Evolutionary conservation across 495 filamentous ascomycete genomes (phyloP).

Genomic region (Glarea lozoyensis): DNA sequence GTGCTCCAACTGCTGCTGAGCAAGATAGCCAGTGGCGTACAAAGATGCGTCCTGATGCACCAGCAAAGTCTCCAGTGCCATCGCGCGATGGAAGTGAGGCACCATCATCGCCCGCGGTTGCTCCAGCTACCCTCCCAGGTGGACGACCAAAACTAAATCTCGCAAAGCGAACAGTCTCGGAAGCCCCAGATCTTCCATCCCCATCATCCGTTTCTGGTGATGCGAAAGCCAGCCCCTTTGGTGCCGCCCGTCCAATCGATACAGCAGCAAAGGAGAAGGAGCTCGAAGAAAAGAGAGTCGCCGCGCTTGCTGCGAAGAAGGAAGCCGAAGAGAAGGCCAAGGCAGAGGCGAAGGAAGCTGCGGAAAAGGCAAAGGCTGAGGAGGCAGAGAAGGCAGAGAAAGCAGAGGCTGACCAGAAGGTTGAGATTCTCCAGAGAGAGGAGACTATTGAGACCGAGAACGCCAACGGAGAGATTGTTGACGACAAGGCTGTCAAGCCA

Average conservation of each 20-base stretch:
- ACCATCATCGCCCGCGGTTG: conserved; percentile 54
- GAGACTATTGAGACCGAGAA: conserved; percentile 38
- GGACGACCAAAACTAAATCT: conserved; percentile 74
- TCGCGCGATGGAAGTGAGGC: conserved; percentile 23
- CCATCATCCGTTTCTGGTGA: conserved; percentile 42
- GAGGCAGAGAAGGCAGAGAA: conserved; percentile 34
- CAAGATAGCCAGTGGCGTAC: conserved; percentile 79
- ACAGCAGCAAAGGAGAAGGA: conserved; percentile 79
- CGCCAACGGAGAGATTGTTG: conserved; percentile 23
- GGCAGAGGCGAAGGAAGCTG: conserved; percentile 57
- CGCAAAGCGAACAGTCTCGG: conserved; percentile 78
- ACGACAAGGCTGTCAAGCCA: conserved; percentile 34
- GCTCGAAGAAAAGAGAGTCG: conserved; percentile 77
- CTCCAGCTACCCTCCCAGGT: conserved; percentile 39
- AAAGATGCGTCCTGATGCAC: conserved; percentile 68
- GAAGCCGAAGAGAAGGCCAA: conserved; percentile 82
- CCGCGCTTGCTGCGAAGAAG: conserved; percentile 68
- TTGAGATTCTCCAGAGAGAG: conserved; percentile 56
- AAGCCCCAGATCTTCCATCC: conserved; percentile 45
- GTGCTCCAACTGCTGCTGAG: conserved; percentile 73
- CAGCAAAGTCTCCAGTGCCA: conserved; percentile 28
- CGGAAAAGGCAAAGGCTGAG: conserved; percentile 42
- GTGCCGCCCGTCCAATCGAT: conserved; percentile 82
- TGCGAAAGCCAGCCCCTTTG: conserved; percentile 84
- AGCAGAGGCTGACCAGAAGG: conserved; percentile 38